A percentile compares a stretch with the other conserved stretches of the same genome.
Conservation (phyloP, 73 alveolate species). For the Blepharisma stoltei region DNA sequence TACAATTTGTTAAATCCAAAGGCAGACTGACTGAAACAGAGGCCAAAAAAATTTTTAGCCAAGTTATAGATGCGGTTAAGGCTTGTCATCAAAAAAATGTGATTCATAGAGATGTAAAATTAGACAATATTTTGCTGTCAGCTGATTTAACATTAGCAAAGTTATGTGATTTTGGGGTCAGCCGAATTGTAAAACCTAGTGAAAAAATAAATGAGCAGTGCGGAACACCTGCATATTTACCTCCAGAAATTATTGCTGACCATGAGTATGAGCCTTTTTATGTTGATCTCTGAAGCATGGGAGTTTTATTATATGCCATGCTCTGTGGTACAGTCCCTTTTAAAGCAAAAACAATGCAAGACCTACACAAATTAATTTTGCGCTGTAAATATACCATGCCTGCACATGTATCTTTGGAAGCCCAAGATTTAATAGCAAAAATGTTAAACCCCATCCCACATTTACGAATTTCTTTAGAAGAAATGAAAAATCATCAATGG, state of each 20-base stretch:
- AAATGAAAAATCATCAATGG: slow-evolving; percentile 52
- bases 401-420: slow-evolving; percentile 25
- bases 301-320: slow-evolving; percentile 88
- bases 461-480: slow-evolving; percentile 45
- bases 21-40: slow-evolving; percentile 83
- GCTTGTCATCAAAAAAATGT: slow-evolving; percentile 78
- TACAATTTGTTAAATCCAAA: slow-evolving; percentile 83
- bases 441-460: slow-evolving; percentile 46
- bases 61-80: slow-evolving; percentile 79
- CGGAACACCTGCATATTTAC: slow-evolving; percentile 99
- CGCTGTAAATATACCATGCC: slow-evolving; percentile 32
- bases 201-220: slow-evolving; percentile 93
- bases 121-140: slow-evolving; percentile 93
- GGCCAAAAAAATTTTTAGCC: slow-evolving; percentile 78
- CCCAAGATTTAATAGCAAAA: slow-evolving; percentile 36
- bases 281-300: slow-evolving; percentile 96
- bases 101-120: slow-evolving; percentile 94
- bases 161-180: slow-evolving; percentile 96
- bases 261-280: slow-evolving; percentile 91
- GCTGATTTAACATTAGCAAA: slow-evolving; percentile 75
- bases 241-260: slow-evolving; percentile 95
- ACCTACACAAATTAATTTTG: slow-evolving; percentile 51
- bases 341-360: slow-evolving; percentile 87
- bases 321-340: slow-evolving; percentile 95
- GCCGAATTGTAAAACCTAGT: slow-evolving; percentile 73